These are phyloP conservation scores for Cladosporium sp. DNA, from an alignment of 2,329 filamentous ascomycete species.

Conservation along the genomic window DNA sequence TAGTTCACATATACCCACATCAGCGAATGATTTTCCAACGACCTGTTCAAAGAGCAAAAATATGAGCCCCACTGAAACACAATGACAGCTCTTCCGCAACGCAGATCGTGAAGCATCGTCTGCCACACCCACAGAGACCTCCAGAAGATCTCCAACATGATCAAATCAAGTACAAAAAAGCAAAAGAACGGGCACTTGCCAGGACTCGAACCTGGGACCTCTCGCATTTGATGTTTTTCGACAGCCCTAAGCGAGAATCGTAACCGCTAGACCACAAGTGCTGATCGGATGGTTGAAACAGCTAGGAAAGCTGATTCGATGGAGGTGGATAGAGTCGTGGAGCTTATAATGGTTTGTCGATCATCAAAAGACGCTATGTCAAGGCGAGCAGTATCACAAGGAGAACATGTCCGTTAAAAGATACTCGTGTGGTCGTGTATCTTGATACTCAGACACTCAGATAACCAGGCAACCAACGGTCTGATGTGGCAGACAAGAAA, in stretches of 20 bases:
- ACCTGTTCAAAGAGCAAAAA: not conserved
- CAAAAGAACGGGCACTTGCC: conserved; percentile 5
- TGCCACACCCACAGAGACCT: not conserved
- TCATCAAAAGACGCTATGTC: no score
- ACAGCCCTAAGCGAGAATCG: conserved; percentile 16
- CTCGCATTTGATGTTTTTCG: conserved; percentile 2
- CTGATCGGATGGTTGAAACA: not conserved
- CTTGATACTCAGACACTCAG: not conserved
- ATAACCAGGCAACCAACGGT: not conserved
- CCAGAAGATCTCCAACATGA: not conserved
- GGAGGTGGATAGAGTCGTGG: not conserved
- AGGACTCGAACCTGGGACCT: conserved; percentile 17
- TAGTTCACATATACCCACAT: not conserved
- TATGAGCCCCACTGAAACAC: not conserved
- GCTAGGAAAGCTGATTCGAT: not conserved
- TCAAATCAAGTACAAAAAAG: not conserved
- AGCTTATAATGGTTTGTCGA: no score
- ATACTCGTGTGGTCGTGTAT: not conserved
- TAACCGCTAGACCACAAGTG: conserved; percentile 14
- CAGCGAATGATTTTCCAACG: not conserved
- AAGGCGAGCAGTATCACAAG: no score
- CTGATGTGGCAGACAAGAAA: not conserved
- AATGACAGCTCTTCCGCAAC: not conserved
- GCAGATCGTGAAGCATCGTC: not conserved
- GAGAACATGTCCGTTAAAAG: not conserved